Percentiles rank a stretch among this genome's conserved stretches.
Conservation (phyloP, 345 rosid species). For the Ceriops decandra region DNA sequence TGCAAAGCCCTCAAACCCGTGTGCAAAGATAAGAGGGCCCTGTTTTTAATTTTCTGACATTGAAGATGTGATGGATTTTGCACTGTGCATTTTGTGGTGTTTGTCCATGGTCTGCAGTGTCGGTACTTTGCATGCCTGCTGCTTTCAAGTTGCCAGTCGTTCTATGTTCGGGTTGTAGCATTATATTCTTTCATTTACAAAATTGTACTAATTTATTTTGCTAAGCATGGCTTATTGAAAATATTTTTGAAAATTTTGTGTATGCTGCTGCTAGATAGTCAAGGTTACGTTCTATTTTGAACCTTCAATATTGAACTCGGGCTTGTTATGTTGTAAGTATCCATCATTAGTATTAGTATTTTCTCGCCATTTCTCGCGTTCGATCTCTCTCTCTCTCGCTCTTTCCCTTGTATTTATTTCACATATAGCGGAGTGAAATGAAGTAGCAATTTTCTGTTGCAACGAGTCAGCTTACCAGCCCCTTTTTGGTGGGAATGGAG, state of each 20-base stretch:
- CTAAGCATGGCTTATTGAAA: constrained; percentile 29
- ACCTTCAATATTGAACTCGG: constrained; percentile 24
- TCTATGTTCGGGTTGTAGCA: constrained; percentile 35
- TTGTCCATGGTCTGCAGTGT: constrained; percentile 36
- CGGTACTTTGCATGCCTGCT: constrained; percentile 38
- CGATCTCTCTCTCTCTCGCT: too few relatives aligned
- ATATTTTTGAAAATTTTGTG: constrained; percentile 34
- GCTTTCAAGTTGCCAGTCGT: constrained; percentile 36
- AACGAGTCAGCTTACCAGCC: too few relatives aligned
- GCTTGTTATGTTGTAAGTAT: constrained; percentile 12
- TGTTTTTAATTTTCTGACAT: constrained; percentile 23
- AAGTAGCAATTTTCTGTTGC: too few relatives aligned
- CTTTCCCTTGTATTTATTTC: too few relatives aligned
- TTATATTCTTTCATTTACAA: constrained; percentile 22
- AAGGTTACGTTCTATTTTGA: constrained; percentile 7
- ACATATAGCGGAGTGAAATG: too few relatives aligned
- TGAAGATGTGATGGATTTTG: constrained; percentile 27
- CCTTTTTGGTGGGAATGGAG: too few relatives aligned
- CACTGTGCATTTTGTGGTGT: constrained; percentile 27
- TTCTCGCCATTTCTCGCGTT: neutral
- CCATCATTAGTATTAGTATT: neutral
- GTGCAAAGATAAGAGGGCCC: constrained; percentile 31
- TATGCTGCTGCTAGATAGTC: constrained; percentile 22
- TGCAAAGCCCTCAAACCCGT: constrained; percentile 18
- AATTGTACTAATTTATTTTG: constrained; percentile 31